A percentile compares a stretch with the other conserved stretches of the same genome.
These are phyloP conservation scores for Parasitella parasitica DNA, from an alignment of 371 early-diverging fungal species.

Conservation along the genomic window DNA sequence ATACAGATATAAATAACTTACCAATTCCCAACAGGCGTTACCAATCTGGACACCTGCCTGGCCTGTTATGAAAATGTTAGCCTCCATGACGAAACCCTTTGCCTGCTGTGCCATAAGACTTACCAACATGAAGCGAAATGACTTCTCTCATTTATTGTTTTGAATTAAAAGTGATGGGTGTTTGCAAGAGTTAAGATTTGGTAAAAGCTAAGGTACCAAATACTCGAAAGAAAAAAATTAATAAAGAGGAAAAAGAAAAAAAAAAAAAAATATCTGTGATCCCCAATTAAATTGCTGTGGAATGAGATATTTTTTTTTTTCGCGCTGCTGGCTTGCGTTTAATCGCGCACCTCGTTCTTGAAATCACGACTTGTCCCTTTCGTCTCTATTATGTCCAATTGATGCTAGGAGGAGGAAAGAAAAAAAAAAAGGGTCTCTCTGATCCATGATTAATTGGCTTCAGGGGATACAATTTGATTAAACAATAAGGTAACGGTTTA, in stretches of 20 bases:
- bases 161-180: neutral
- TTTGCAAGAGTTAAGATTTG: constrained; percentile 9
- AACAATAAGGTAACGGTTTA: neutral
- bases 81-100: neutral
- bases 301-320: neutral
- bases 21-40: constrained; percentile 97
- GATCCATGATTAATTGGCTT: neutral
- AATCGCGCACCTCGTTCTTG: neutral
- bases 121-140: constrained; percentile 84
- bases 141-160: constrained; percentile 70
- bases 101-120: neutral
- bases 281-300: neutral
- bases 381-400: neutral
- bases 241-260: constrained; percentile 1
- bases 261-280: constrained; percentile 13
- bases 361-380: neutral
- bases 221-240: constrained; percentile 8
- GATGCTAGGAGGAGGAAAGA: neutral
- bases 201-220: constrained; percentile 10
- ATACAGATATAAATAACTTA: constrained; percentile 7
- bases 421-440: neutral
- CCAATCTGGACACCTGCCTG: constrained; percentile 98
- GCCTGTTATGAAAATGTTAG: constrained; percentile 40
- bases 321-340: neutral
- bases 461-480: too few species aligned